phyloP scores from a whole-genome alignment of 2,329 filamentous ascomycete genomes.

The Diaporthe capsici region DNA sequence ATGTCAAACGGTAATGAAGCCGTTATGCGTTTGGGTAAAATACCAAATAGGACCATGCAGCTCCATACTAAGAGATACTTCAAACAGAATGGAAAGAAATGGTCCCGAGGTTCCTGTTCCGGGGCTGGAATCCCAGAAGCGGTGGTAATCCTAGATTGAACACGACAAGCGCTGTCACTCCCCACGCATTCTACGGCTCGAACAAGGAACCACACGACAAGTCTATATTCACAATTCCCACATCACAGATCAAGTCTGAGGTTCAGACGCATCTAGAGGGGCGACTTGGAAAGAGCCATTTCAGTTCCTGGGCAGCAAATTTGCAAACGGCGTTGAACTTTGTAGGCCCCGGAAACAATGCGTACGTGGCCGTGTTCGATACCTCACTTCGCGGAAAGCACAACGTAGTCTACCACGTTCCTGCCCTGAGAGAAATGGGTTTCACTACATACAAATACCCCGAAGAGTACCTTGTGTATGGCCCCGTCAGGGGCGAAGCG shows the following conservation, averaged over 20 bases:
- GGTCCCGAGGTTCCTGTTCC: slow-evolving; percentile 1
- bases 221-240: background rate
- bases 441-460: background rate
- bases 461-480: slow-evolving; percentile 17
- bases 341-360: no score
- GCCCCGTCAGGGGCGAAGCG: background rate
- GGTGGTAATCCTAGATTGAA: background rate
- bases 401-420: slow-evolving; percentile 5
- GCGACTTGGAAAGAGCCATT: no score
- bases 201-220: background rate
- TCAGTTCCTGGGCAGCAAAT: no score
- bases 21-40: background rate
- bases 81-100: background rate
- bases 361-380: background rate
- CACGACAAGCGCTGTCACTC: background rate
- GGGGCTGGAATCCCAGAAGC: background rate
- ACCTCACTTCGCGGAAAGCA: background rate
- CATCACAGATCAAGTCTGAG: background rate
- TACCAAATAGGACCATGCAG: background rate
- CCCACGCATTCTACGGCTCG: slow-evolving; percentile 9
- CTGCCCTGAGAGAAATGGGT: background rate
- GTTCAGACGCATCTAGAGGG: background rate
- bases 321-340: no score
- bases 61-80: background rate
- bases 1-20: background rate